phyloP scores from a whole-genome alignment of 2,329 filamentous ascomycete genomes.

The Neofusicoccum ribis region DNA sequence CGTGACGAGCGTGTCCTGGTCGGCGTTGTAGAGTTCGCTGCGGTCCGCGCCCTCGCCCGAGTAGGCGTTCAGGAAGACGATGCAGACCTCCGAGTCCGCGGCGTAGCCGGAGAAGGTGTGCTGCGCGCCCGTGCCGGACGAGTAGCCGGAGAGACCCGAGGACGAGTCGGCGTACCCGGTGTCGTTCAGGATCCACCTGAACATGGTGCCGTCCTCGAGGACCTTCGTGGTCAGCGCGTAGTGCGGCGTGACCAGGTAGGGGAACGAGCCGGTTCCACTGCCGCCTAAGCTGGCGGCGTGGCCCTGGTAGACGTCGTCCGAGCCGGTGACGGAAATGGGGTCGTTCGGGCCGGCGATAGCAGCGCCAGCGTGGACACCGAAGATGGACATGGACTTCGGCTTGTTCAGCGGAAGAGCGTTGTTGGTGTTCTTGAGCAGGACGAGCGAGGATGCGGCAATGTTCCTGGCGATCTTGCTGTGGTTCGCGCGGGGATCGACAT shows the following conservation, averaged over 20 bases:
- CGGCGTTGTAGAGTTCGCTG: conserved; percentile 17
- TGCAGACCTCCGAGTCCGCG: conserved; percentile 4
- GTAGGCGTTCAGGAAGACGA: conserved; percentile 21
- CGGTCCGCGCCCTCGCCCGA: conserved; percentile 20
- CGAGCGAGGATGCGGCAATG: conserved; percentile 42
- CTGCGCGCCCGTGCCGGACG: neutral
- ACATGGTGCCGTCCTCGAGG: conserved; percentile 17
- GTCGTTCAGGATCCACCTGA: conserved; percentile 18
- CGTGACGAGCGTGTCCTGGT: conserved; percentile 62
- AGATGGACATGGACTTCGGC: conserved; percentile 50
- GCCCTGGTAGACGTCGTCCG: conserved; percentile 39
- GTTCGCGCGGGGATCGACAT: conserved; percentile 32
- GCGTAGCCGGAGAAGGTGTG: conserved; percentile 23
- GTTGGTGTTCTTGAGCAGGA: conserved; percentile 52
- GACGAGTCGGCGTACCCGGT: conserved; percentile 1
- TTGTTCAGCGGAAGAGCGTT: conserved; percentile 54
- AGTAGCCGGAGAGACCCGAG: conserved; percentile 1
- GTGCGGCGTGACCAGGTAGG: conserved; percentile 42
- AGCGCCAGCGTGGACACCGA: conserved; percentile 51
- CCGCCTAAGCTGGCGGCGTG: conserved; percentile 48
- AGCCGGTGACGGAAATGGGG: conserved; percentile 24
- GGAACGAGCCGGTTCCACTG: conserved; percentile 42
- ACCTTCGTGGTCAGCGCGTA: conserved; percentile 40
- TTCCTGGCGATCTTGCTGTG: conserved; percentile 40
- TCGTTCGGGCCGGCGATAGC: conserved; percentile 52